Evolutionary conservation across 148 eudicot species (phyloP).

Genomic region (Dianthus caryophyllus): DNA sequence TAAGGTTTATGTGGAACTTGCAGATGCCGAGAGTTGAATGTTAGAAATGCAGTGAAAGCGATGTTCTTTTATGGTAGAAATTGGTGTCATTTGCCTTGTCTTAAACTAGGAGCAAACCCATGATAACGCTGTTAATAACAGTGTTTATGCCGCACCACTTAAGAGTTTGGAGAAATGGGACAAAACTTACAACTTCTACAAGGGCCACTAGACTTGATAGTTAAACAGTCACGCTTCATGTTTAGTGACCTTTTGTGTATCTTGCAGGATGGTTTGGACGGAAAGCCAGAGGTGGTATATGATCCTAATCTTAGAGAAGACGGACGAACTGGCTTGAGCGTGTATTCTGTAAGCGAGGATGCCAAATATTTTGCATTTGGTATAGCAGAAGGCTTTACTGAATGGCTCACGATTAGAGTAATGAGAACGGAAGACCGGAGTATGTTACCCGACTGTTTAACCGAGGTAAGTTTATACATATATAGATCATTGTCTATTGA

Average conservation of each 20-base stretch:
- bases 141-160: neutral
- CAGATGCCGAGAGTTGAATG: neutral
- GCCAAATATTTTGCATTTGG: conserved; percentile 79
- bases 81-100: neutral
- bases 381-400: conserved; percentile 76
- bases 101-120: no score
- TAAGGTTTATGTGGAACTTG: no score
- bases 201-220: no score
- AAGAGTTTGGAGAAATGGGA: neutral
- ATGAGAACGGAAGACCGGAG: conserved; percentile 63
- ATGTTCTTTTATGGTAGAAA: no score
- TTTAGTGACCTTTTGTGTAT: neutral
- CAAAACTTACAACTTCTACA: no score
- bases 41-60: no score
- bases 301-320: conserved; percentile 90
- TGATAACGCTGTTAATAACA: no score
- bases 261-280: conserved; percentile 76
- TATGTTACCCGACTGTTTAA: conserved; percentile 59
- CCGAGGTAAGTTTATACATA: conserved; percentile 52
- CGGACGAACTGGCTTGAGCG: conserved; percentile 73
- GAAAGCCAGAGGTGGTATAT: conserved; percentile 72
- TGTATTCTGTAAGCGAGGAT: conserved; percentile 67
- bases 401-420: conserved; percentile 88
- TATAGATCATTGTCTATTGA: neutral
- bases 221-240: conserved; percentile 7